These are phyloP conservation scores for Yamadazyma pseudoaaseri DNA, from an alignment of 1,139 yeast species.

Conservation along the genomic window DNA sequence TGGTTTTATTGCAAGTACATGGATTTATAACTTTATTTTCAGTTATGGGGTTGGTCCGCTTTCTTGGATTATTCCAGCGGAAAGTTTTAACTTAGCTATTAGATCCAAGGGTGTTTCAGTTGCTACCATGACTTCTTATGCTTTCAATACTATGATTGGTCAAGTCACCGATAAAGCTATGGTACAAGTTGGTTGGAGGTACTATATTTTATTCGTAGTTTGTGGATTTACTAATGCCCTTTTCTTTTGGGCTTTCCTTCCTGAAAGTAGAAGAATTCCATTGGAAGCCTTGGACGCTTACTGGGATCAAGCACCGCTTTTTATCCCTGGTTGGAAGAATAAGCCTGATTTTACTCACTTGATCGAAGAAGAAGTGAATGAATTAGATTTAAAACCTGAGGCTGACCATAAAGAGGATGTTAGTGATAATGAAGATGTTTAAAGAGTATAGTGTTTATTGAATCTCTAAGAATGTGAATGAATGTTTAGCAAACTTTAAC, in stretches of 20 bases:
- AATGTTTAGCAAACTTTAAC: constrained; percentile 15
- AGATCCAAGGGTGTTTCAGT: constrained; percentile 32
- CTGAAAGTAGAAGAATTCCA: constrained; percentile 25
- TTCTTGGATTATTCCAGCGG: constrained; percentile 25
- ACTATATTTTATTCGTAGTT: constrained; percentile 17
- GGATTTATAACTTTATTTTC: constrained; percentile 29
- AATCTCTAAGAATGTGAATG: constrained; percentile 13
- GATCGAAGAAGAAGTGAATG: not conserved
- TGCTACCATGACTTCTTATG: constrained; percentile 25
- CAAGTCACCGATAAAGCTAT: constrained; percentile 35
- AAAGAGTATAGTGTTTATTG: not conserved
- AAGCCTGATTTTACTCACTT: constrained; percentile 1
- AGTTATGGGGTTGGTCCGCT: constrained; percentile 34
- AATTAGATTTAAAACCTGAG: not conserved
- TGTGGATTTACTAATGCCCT: constrained; percentile 25
- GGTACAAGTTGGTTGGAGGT: constrained; percentile 16
- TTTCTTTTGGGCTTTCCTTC: constrained; percentile 26
- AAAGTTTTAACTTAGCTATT: constrained; percentile 23
- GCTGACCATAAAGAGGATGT: not conserved
- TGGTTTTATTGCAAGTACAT: constrained; percentile 33
- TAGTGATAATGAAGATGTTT: constrained; percentile 1
- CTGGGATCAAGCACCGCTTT: constrained; percentile 20
- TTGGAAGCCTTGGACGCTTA: constrained; percentile 24
- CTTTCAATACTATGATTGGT: constrained; percentile 37
- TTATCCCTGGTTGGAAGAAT: constrained; percentile 20